Base-by-base conservation (phyloP, 2,329 filamentous ascomycete genomes). In the Clarireedia sp. region DNA sequence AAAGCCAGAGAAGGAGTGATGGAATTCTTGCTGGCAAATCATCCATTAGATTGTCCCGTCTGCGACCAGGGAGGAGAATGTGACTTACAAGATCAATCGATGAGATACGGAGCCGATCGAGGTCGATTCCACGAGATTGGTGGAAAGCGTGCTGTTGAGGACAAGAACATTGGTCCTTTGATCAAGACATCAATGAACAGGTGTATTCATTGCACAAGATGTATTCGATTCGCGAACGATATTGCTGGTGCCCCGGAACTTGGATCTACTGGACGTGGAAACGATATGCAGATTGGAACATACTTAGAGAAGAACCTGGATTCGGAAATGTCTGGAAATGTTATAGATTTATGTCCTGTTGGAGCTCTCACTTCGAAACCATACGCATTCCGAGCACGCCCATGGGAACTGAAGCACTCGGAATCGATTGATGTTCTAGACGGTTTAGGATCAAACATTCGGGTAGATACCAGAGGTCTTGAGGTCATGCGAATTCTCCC, bases 121-220 rank as follows among this genome's bases (percentile, higher is more conserved):
- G 94, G 94, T 60, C 87, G 94, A 67, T 99, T 99, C 77, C 94
- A 99, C 76, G 94, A 99, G 74, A 75, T 95, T 68, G 85, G 82
- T 55, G 94, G 94, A 74, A 99, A 99, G 82, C 89, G 94, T 78
- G 94, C 90, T 24, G 91, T 96, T 40, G 94, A 99, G 77, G 94
- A 99, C 75, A 99, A 99, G 82, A 97, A 99, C 74, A 96, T 99
- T 68, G 94, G 94, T 37, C 94, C 94, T 53, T 74, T 99, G 64
- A 89, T 99, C 76, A 99, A 99, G 83, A 99, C 94, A 3, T 99
- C 94, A 49, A 99, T 99, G 94, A 99, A 99, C 80, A 83, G 94
- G 71, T 99, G 94, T 74, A 99, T 99, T 68, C 94, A 99, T 78
- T 99, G 94, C 80, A 99, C 94, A 61, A 85, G 94, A 68, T 99